Evolutionary conservation across 306 rosid genomes (phyloP), one percentile per base, ranked within the genome.

Genomic region (Pyrus pyrifolia): DNA sequence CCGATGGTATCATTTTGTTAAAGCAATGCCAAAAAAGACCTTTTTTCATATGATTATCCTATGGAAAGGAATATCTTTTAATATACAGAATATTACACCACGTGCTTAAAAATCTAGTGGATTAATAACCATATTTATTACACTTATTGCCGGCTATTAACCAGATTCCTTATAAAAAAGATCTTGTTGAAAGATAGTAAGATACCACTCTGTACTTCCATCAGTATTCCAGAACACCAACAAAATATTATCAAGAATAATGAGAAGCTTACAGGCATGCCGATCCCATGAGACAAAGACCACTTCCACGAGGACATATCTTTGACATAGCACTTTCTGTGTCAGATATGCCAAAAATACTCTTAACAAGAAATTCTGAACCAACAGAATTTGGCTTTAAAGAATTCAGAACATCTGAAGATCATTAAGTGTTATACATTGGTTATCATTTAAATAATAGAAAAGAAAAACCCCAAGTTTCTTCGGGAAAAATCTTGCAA

Each of bases 331-430:
- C 77, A 78, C 75, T 51, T 22, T 15, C 76, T 72, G 10, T 82
- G 64, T 80, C 86, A 21, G 81, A 78, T 75, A 92, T 75, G 79
- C 93, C 93, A 88, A 87, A 93, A 74, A 93, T 86, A 68, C 82
- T 52, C 38, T 57, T 53, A 70, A 81, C 68, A 74, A 91, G 91
- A 83, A 70, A 11, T 77, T 85, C 79, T 5, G 93, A 85, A 68
- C 79, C 72, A 55, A 79, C 78, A 79, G 81, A 55, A 81, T 90
- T 90, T 53, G 96, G 87, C 85, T 79, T 83, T 58, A 85, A 64
- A 60, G 87, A 89, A 83, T 81, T 73, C 70, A 91, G 89, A 65
- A 87, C 78, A 89, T 91, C 97, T 93, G 88, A 74, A 61, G 65
- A 84, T 73, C 76, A 76, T 88, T 66, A 93, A 91, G 91, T 86